Conservation (phyloP, 306 rosid genomes). For the Pueraria montana region DNA sequence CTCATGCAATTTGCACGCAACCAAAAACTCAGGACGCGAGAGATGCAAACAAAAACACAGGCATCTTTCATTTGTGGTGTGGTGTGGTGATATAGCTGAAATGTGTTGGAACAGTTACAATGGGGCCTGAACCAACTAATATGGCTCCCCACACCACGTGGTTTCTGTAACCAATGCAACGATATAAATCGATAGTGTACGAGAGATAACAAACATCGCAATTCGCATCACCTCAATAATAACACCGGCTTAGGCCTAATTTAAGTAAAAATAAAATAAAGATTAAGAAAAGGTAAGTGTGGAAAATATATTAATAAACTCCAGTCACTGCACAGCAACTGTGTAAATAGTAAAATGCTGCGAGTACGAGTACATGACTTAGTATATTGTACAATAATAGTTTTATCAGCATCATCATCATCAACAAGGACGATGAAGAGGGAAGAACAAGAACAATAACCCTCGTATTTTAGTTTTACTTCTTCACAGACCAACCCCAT, state of each 20-base stretch:
- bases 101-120: background rate
- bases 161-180: conserved; percentile 40
- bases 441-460: conserved; percentile 19
- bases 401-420: conserved; percentile 30
- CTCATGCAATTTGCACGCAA: conserved; percentile 43
- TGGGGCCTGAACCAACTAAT: conserved; percentile 50
- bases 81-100: background rate
- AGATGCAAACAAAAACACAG: conserved; percentile 50
- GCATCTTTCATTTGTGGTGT: conserved; percentile 37
- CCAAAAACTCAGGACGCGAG: conserved; percentile 21
- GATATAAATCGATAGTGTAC: background rate
- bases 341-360: conserved; percentile 48
- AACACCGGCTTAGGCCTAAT: background rate
- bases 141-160: conserved; percentile 50
- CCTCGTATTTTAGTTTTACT: background rate
- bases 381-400: conserved; percentile 48
- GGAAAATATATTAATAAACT: conserved; percentile 11
- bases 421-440: background rate
- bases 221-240: conserved; percentile 8
- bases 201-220: background rate
- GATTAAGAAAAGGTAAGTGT: background rate
- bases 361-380: conserved; percentile 34
- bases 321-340: conserved; percentile 50
- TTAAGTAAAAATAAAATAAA: background rate
- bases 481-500: conserved; percentile 55